Conservation (phyloP, 1,284 basidiomycete species). For the Boletus hoseneyae region DNA sequence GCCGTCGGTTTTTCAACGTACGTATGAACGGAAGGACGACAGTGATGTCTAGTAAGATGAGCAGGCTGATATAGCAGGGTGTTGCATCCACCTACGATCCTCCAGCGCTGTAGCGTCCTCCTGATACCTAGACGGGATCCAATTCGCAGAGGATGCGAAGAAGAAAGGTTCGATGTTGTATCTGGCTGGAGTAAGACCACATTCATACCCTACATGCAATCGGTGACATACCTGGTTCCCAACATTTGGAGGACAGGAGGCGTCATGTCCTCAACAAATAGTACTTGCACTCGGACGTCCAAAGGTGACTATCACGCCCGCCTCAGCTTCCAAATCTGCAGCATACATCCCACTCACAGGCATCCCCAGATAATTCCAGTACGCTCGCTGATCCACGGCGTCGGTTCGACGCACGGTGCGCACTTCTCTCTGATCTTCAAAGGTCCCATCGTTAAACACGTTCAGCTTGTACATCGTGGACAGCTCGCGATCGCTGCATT, state of each 20-base stretch:
- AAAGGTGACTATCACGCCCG: slow-evolving; percentile 28
- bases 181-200: slow-evolving; percentile 14
- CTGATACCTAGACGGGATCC: slow-evolving; percentile 53
- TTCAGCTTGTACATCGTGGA: slow-evolving; percentile 41
- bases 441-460: slow-evolving; percentile 37
- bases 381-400: slow-evolving; percentile 2
- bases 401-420: slow-evolving; percentile 10
- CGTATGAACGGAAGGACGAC: slow-evolving; percentile 47
- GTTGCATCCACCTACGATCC: slow-evolving; percentile 43
- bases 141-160: slow-evolving; percentile 52
- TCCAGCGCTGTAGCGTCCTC: slow-evolving; percentile 36
- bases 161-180: slow-evolving; percentile 51
- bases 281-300: slow-evolving; percentile 39
- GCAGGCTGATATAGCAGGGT: not conserved
- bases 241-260: slow-evolving; percentile 49
- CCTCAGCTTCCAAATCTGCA: slow-evolving; percentile 1
- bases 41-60: slow-evolving; percentile 41
- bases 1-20: slow-evolving; percentile 28
- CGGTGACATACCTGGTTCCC: slow-evolving; percentile 40
- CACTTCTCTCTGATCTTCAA: slow-evolving; percentile 11
- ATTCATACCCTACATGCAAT: not conserved
- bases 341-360: slow-evolving; percentile 18
- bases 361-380: slow-evolving; percentile 19
- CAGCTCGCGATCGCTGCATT: slow-evolving; percentile 18
- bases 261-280: slow-evolving; percentile 49